Evolutionary conservation across 1,139 yeast genomes (phyloP).

Genomic region (Protomyces pachydermus): DNA sequence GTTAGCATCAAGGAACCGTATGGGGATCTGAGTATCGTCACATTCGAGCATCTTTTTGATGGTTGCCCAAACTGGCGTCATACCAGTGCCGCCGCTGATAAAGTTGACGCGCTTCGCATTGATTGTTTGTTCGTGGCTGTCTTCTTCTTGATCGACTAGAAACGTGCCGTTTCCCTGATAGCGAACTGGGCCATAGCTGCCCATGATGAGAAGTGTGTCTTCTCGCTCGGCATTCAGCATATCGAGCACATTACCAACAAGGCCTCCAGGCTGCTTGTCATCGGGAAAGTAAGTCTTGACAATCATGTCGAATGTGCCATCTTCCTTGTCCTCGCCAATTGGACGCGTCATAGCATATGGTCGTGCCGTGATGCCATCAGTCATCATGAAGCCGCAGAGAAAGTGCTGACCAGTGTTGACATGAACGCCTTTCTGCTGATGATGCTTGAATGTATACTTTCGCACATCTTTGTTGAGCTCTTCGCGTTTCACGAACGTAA

Average conservation of each 20-base stretch:
- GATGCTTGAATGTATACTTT: conserved; percentile 17
- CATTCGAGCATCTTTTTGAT: conserved; percentile 17
- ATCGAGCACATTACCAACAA: conserved; percentile 13
- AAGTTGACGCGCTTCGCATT: conserved; percentile 9
- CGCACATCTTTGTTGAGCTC: conserved; percentile 13
- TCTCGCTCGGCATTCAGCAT: conserved; percentile 10
- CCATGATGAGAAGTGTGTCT: conserved; percentile 18
- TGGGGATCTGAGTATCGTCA: neutral
- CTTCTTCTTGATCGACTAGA: neutral
- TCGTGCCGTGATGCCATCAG: conserved; percentile 18
- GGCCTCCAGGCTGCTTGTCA: conserved; percentile 23
- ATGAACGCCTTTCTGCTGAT: neutral
- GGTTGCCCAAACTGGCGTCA: conserved; percentile 20
- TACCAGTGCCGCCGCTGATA: conserved; percentile 24
- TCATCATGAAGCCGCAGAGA: conserved; percentile 10
- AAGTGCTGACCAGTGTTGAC: conserved; percentile 15
- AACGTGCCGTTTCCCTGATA: conserved; percentile 13
- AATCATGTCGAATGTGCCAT: conserved; percentile 12
- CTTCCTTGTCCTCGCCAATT: conserved; percentile 16
- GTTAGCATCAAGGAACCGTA: conserved; percentile 16
- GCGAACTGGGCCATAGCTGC: conserved; percentile 14
- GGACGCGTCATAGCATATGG: conserved; percentile 22
- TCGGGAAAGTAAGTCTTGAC: conserved; percentile 16
- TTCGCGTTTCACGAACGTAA: conserved; percentile 2
- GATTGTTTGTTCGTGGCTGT: neutral